Conservation (phyloP, 1,139 yeast species). For the Geotrichum australiense region DNA sequence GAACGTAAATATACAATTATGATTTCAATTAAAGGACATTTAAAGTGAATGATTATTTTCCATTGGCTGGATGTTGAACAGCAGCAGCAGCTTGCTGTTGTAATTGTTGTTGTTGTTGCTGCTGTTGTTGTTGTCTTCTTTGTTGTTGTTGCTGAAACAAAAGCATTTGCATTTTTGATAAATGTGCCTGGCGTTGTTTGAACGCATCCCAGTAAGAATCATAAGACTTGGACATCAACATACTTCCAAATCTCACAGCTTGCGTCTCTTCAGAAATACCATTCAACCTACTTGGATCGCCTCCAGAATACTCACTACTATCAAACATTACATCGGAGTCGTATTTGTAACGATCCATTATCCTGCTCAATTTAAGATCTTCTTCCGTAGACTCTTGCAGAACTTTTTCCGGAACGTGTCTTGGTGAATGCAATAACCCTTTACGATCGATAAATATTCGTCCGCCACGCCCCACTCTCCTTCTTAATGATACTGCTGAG, state of each 20-base stretch:
- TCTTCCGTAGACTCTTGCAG: conserved; percentile 25
- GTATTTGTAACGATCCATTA: conserved; percentile 68
- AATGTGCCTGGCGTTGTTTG: conserved; percentile 23
- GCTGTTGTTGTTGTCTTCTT: conserved; percentile 25
- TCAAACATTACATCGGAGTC: conserved; percentile 58
- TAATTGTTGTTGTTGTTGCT: conserved; percentile 26
- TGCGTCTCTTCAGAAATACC: conserved; percentile 84
- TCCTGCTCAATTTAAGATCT: conserved; percentile 37
- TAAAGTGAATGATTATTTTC: too few species aligned
- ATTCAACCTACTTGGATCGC: conserved; percentile 63
- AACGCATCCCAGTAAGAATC: conserved; percentile 54
- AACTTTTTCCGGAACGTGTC: conserved; percentile 21
- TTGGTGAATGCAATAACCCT: conserved; percentile 36
- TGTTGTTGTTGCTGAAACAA: conserved; percentile 28
- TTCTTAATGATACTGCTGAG: conserved; percentile 49
- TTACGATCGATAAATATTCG: conserved; percentile 68
- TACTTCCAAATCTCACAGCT: conserved; percentile 82
- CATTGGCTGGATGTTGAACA: conserved; percentile 8
- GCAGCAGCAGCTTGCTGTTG: conserved; percentile 22
- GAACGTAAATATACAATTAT: too few species aligned
- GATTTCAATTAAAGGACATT: too few species aligned
- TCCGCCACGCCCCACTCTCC: conserved; percentile 69
- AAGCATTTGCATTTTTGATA: conserved; percentile 22
- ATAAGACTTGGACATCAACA: conserved; percentile 80
- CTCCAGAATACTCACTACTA: conserved; percentile 47